Percentiles rank a stretch among this genome's conserved stretches.
These are phyloP conservation scores for Kluyveromyces wickerhamii DNA, from an alignment of 805 yeast species.

Conservation along the genomic window DNA sequence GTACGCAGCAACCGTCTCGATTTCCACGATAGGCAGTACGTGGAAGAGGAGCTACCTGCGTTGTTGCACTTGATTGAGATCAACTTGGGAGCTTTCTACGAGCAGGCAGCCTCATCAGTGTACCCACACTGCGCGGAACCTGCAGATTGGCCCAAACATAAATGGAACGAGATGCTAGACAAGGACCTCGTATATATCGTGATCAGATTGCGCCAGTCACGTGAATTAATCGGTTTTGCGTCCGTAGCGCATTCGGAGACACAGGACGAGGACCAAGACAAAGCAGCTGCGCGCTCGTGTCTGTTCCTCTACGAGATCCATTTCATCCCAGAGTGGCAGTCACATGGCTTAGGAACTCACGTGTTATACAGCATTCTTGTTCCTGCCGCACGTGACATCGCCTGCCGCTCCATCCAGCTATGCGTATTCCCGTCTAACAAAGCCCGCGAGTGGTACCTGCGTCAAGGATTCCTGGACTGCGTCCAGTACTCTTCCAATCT, in stretches of 20 bases:
- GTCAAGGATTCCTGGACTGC: neutral
- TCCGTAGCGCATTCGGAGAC: slow-evolving; percentile 26
- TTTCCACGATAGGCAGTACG: neutral
- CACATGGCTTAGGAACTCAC: slow-evolving; percentile 18
- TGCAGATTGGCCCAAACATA: slow-evolving; percentile 19
- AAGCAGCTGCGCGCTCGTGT: slow-evolving; percentile 2
- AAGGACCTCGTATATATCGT: slow-evolving; percentile 21
- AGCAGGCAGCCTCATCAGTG: neutral
- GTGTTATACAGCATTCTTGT: neutral
- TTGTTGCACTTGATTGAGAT: neutral
- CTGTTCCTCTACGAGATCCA: slow-evolving; percentile 29
- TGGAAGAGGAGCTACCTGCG: neutral
- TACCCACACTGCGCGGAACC: neutral
- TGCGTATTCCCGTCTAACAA: slow-evolving; percentile 4
- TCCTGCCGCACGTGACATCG: slow-evolving; percentile 3
- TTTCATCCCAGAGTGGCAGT: slow-evolving; percentile 11
- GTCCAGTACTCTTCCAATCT: neutral
- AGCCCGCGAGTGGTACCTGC: slow-evolving; percentile 1
- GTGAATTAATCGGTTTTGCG: slow-evolving; percentile 11
- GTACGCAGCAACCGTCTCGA: slow-evolving; percentile 1
- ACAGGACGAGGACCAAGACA: slow-evolving; percentile 9
- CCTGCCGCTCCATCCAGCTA: slow-evolving; percentile 1
- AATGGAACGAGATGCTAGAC: slow-evolving; percentile 24
- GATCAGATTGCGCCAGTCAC: slow-evolving; percentile 11
- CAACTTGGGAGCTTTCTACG: slow-evolving; percentile 2